phyloP scores from a whole-genome alignment of 1,139 yeast genomes.

The Candida tropicalis region DNA sequence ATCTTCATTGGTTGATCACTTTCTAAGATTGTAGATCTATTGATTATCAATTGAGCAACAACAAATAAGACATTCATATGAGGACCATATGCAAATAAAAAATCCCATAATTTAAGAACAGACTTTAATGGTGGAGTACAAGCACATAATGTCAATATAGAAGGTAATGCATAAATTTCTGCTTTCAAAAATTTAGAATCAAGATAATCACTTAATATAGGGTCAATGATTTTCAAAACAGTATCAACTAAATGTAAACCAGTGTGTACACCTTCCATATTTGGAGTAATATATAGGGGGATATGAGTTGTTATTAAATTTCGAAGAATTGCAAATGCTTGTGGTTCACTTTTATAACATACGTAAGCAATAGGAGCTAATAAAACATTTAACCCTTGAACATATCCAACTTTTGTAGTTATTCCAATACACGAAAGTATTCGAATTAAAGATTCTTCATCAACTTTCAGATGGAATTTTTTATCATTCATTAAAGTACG shows the following conservation, averaged over 20 bases:
- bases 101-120: slow-evolving; percentile 84
- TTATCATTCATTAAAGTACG: slow-evolving; percentile 81
- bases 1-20: slow-evolving; percentile 74
- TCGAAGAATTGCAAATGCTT: slow-evolving; percentile 75
- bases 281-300: slow-evolving; percentile 79
- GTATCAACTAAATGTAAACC: slow-evolving; percentile 72
- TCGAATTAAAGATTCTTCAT: slow-evolving; percentile 69
- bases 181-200: slow-evolving; percentile 71
- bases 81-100: slow-evolving; percentile 86
- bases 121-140: slow-evolving; percentile 86
- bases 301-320: slow-evolving; percentile 60
- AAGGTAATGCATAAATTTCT: slow-evolving; percentile 87
- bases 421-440: slow-evolving; percentile 77
- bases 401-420: slow-evolving; percentile 57
- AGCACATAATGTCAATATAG: slow-evolving; percentile 83
- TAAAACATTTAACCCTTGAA: slow-evolving; percentile 89
- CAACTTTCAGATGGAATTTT: slow-evolving; percentile 63
- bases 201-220: slow-evolving; percentile 62
- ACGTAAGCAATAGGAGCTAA: slow-evolving; percentile 84
- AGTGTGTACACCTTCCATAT: slow-evolving; percentile 80
- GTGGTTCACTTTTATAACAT: slow-evolving; percentile 76
- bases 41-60: slow-evolving; percentile 79
- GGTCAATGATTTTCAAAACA: slow-evolving; percentile 73
- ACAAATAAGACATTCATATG: slow-evolving; percentile 85
- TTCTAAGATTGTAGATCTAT: slow-evolving; percentile 60